phyloP scores from a whole-genome alignment of 305 asterid species.

The Fraxinus nigra region DNA sequence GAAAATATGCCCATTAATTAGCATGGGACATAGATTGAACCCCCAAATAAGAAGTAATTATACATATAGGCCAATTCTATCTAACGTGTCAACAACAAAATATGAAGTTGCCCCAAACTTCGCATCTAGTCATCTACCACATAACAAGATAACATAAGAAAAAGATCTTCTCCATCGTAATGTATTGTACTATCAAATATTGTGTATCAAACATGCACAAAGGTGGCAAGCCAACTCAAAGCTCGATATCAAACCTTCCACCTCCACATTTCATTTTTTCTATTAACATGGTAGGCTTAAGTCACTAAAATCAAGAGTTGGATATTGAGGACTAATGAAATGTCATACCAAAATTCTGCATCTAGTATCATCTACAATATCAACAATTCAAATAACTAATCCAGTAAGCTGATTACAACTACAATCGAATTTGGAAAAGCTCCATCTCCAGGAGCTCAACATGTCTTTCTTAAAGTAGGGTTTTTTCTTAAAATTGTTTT shows the following conservation, averaged over 20 bases:
- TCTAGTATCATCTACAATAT: not conserved
- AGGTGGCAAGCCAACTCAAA: not conserved
- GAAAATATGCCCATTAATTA: constrained; percentile 4
- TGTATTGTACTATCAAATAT: not conserved
- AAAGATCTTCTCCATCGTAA: not conserved
- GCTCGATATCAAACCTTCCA: not conserved
- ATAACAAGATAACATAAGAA: too few species aligned
- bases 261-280: not conserved
- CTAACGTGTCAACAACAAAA: not conserved
- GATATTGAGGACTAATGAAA: not conserved
- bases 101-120: not conserved
- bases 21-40: not conserved
- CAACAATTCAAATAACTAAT: not conserved
- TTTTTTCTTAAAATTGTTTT: not conserved
- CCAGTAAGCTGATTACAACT: too few species aligned
- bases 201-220: not conserved
- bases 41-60: not conserved
- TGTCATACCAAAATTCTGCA: not conserved
- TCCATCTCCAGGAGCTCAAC: not conserved
- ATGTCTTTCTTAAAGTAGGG: not conserved
- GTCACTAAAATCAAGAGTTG: not conserved
- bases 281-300: not conserved
- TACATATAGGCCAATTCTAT: not conserved
- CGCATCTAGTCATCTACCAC: not conserved
- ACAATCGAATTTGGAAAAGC: not conserved